Base-by-base conservation (phyloP, 495 filamentous ascomycete species). In the Penicillium longicatenatum region DNA sequence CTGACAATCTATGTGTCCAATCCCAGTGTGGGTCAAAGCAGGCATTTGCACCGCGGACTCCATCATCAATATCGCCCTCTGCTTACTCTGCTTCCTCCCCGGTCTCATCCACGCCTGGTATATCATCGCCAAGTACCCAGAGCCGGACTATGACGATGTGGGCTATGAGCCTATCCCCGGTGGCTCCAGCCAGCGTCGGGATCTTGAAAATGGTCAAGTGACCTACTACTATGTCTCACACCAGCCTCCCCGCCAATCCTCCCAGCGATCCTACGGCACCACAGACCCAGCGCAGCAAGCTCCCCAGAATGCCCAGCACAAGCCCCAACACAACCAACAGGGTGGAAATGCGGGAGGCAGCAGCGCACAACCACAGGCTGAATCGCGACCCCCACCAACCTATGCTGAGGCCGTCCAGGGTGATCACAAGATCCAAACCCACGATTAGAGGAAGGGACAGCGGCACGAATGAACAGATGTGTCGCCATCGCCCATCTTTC, bases 51-150 rank as follows among this genome's bases (percentile, higher is more conserved):
- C 86, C 54, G 92, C 90, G 41, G 95, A 98, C 81, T 91, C 88
- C 26, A 61, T 98, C 68, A 97, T 98, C 80, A 98, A 98, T 78
- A 84, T 98, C 72, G 88, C 91, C 52, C 91, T 98, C 61, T 93
- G 88, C 76, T 76, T 84, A 47, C 89, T 98, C 44, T 93, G 95
- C 72, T 95, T 84, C 73, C 78, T 98, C 60, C 94, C 94, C 20
- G 94, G 94, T 52, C 85, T 98, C 22, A 74, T 98, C 7, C 94
- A 98, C 75, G 83, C 94, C 68, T 98, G 93, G 93, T 98, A 98
- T 84, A 97, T 98, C 75, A 96, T 98, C 79, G 77, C 88, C 68
- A 88, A 89, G 69, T 91, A 89, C 71, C 95, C 95, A 24, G 93
- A 97, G 30, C 75, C 77, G 6, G 71, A 79, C 50, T 70, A 72